phyloP scores from a whole-genome alignment of 768 basidiomycete species.

The Sarcodon sp. region DNA sequence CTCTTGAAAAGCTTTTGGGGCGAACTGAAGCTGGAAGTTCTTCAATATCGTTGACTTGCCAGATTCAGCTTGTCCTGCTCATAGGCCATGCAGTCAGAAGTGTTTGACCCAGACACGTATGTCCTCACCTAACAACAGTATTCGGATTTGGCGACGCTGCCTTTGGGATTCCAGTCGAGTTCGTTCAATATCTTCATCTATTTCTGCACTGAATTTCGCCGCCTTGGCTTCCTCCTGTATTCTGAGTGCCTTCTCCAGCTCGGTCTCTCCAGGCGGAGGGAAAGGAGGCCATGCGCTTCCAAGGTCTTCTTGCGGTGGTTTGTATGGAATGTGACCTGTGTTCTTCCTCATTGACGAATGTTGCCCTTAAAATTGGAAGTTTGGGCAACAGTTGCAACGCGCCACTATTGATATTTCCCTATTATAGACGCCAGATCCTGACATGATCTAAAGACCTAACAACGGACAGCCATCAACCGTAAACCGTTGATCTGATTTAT shows the following conservation, averaged over 20 bases:
- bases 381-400: too few species aligned
- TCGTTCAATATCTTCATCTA: constrained; percentile 35
- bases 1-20: constrained; percentile 42
- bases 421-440: too few species aligned
- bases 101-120: not conserved
- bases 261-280: constrained; percentile 26
- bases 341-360: too few species aligned
- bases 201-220: constrained; percentile 36
- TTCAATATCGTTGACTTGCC: constrained; percentile 59
- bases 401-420: too few species aligned
- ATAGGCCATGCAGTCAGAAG: not conserved
- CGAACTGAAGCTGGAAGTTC: constrained; percentile 50
- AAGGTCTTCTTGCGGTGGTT: too few species aligned
- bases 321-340: too few species aligned
- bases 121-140: constrained; percentile 43
- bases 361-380: too few species aligned
- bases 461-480: too few species aligned
- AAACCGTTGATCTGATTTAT: too few species aligned
- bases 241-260: constrained; percentile 25
- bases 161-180: constrained; percentile 28
- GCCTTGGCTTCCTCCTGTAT: constrained; percentile 34
- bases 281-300: constrained; percentile 16
- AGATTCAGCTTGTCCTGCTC: constrained; percentile 45
- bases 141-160: constrained; percentile 28
- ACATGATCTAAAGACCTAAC: too few species aligned